A percentile compares a stretch with the other conserved stretches of the same genome.
Conservation (phyloP, 2,329 filamentous ascomycete species). For the Hypoxylon sp. region DNA sequence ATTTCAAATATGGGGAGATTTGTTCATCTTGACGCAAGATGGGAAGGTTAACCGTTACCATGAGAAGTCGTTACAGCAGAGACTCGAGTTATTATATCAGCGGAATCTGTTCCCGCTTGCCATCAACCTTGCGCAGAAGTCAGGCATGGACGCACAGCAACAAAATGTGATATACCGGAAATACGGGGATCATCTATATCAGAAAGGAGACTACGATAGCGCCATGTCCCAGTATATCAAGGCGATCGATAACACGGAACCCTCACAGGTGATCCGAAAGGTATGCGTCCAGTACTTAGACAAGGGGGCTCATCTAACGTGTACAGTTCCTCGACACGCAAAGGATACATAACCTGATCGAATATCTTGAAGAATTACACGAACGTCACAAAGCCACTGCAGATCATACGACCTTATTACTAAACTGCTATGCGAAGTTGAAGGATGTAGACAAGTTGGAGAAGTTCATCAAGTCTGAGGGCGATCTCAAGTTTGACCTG, state of each 20-base stretch:
- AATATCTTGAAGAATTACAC: conserved; percentile 95
- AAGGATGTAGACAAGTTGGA: conserved; percentile 98
- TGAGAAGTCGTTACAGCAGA: conserved; percentile 90
- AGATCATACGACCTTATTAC: conserved; percentile 91
- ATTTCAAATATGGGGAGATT: conserved; percentile 89
- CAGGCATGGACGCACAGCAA: conserved; percentile 81
- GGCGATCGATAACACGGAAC: conserved; percentile 95
- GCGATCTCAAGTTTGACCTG: conserved; percentile 94
- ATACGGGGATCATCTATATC: conserved; percentile 94
- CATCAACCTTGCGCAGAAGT: conserved; percentile 92
- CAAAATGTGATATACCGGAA: conserved; percentile 93
- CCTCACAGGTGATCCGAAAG: conserved; percentile 95
- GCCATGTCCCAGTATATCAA: conserved; percentile 99
- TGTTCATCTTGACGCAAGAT: conserved; percentile 91
- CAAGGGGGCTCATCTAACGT: conserved; percentile 41
- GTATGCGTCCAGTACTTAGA: conserved; percentile 56
- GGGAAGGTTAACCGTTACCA: conserved; percentile 93
- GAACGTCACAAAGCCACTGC: conserved; percentile 93
- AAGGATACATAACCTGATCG: conserved; percentile 95
- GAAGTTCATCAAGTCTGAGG: conserved; percentile 94
- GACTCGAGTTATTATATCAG: conserved; percentile 93
- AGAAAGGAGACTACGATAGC: conserved; percentile 94
- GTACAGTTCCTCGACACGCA: conserved; percentile 91
- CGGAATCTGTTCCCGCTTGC: conserved; percentile 92
- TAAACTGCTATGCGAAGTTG: conserved; percentile 98